Base-by-base conservation (phyloP, 225 moss, liverwort and hornwort genomes). In the Bryum argenteum region DNA sequence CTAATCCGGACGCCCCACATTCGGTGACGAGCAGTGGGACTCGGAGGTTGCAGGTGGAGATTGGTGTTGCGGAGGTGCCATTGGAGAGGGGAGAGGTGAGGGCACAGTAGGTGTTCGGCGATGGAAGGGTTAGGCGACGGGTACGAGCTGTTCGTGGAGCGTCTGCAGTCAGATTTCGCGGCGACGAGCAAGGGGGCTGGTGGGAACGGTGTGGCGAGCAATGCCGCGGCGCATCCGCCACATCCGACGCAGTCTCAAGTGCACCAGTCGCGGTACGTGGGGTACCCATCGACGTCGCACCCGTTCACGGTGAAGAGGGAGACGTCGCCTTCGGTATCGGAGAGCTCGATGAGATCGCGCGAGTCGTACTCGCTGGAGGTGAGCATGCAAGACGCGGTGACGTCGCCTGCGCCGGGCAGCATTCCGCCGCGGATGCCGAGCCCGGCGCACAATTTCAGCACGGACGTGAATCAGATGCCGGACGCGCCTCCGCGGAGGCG, bases 121-220 rank as follows among this genome's bases (percentile, higher is more conserved):
- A 96, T 96, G 96, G 96, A 96, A 70, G 91, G 96, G 62, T 83
- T 93, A 19, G 93, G 95, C 8, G 93, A 93, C 44, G 90, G 91
- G 58, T 96, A 93, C 42, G 93, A 93, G 70, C 88, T 87, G 66
- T 96, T 96, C 74, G 93, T 96, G 58, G 96, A 93, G 72, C 93
- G 93, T 20, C 79, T 96, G 65, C 96, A 96, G 74, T 96, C 93
- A 14, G 96, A 96, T 66, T 93, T 93, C 52, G 87, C 87, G 5
- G 93, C 85, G 3, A 89, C 88, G 0, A 92, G 84, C 71, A 85
- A 82, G 64, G 68, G 63, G 19, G 37, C 67, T 33, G 33, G 33
- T 10, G 77, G 66, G 17, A 71, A 20, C 51, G 17, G 68, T 0
- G 21, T 68, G 13, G 51, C 71, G 14, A 69, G 59, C 77, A 86